Percentiles rank a stretch among this genome's conserved stretches.
These are phyloP conservation scores for Prunus armeniaca DNA, from an alignment of 306 rosid species.

Conservation along the genomic window DNA sequence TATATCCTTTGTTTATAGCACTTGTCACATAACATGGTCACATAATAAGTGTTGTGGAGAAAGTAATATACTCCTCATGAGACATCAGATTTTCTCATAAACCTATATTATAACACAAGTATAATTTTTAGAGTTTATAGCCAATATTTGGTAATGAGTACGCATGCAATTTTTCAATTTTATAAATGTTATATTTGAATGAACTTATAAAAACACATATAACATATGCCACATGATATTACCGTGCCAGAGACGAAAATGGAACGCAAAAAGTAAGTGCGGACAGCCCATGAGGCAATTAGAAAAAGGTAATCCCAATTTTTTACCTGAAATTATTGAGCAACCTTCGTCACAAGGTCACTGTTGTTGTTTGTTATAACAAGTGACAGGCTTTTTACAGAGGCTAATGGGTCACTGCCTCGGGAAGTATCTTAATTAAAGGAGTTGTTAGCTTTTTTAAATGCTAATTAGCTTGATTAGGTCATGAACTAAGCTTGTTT, in stretches of 20 bases:
- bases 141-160: too few relatives aligned
- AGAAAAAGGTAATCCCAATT: neutral
- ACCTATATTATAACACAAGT: too few relatives aligned
- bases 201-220: too few relatives aligned
- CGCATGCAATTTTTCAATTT: too few relatives aligned
- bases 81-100: too few relatives aligned
- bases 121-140: too few relatives aligned
- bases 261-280: neutral
- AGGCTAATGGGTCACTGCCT: constrained; percentile 8
- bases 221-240: too few relatives aligned
- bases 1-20: too few relatives aligned
- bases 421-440: neutral
- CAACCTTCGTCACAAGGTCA: neutral
- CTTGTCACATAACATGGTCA: too few relatives aligned
- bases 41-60: too few relatives aligned
- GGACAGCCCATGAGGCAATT: neutral
- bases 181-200: rapidly evolving
- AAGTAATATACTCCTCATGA: too few relatives aligned
- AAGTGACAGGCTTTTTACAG: neutral
- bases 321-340: neutral
- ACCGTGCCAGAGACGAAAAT: too few relatives aligned
- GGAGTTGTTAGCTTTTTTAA: constrained; percentile 4
- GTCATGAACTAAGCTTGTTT: neutral
- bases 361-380: neutral
- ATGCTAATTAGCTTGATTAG: neutral